Evolutionary conservation across 2,329 filamentous ascomycete genomes (phyloP).

Genomic region (Mollisiaceae sp.): DNA sequence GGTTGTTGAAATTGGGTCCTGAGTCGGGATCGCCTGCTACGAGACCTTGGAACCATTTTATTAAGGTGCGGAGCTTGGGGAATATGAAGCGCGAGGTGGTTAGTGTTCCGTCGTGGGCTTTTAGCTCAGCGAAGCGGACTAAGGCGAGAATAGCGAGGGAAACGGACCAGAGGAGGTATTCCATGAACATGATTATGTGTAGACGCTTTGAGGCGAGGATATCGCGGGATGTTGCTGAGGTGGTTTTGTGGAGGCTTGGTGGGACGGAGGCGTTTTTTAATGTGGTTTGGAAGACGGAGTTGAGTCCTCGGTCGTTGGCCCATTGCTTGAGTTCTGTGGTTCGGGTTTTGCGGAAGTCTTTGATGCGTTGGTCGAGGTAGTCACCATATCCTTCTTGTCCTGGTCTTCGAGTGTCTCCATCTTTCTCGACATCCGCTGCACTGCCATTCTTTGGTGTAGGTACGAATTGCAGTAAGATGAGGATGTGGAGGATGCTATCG

Average conservation of each 20-base stretch:
- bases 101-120: slow-evolving; percentile 65
- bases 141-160: slow-evolving; percentile 65
- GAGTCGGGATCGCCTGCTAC: slow-evolving; percentile 56
- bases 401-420: slow-evolving; percentile 52
- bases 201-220: slow-evolving; percentile 53
- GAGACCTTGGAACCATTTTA: slow-evolving; percentile 64
- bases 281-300: slow-evolving; percentile 25
- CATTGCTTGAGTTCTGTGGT: slow-evolving; percentile 55
- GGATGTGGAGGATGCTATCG: slow-evolving; percentile 52
- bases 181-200: slow-evolving; percentile 71
- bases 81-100: slow-evolving; percentile 63
- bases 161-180: slow-evolving; percentile 65
- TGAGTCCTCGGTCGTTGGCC: slow-evolving; percentile 49
- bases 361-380: slow-evolving; percentile 50
- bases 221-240: slow-evolving; percentile 30
- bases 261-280: slow-evolving; percentile 11
- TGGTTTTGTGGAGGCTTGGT: slow-evolving; percentile 44
- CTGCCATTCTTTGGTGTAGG: slow-evolving; percentile 48
- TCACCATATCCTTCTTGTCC: slow-evolving; percentile 59
- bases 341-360: slow-evolving; percentile 58
- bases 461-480: slow-evolving; percentile 55
- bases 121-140: slow-evolving; percentile 66
- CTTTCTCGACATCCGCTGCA: slow-evolving; percentile 54
- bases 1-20: slow-evolving; percentile 49
- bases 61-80: slow-evolving; percentile 63